Base-by-base conservation (phyloP, 1,284 basidiomycete genomes). In the Trichosporon sp. region DNA sequence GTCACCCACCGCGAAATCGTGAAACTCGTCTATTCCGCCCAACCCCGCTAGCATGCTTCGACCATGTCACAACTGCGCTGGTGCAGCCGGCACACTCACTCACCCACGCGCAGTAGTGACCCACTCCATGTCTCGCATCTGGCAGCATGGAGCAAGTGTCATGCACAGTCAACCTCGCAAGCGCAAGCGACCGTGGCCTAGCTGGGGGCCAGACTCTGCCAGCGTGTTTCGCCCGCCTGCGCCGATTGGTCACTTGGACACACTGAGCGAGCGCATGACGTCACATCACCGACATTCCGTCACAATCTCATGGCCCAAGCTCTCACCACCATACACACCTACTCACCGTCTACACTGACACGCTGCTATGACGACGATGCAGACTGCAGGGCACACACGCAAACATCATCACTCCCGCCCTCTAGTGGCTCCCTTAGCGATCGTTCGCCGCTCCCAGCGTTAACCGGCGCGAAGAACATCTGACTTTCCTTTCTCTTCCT, bases 301-400 rank as follows among this genome's bases (percentile, higher is more conserved):
- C 51, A 54, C 51, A 2, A 26, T 54, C 21, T 54, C 51, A 26
- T 11, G 14, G 19, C 11, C 14, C 21, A 40, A 40, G 16, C 51
- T 54, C 51, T 54, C 51, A 54, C 51, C 51, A 54, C 51, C 19
- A 19, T 54, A 54, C 51, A 6, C 5, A 54, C 5, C 7, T 6
- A 37, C 35, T 37, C 35, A 7, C 5, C 35, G 5, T 7, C 35
- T 10, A 7, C 35, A 37, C 35, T 19, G 46, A 48, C 51, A 54
- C 51, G 51, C n/a, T 26, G 51, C 51, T 54, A 54, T 54, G 51
- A 54, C 51, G 51, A 54, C 51, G 51, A 16, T 54, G 51, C 21
- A 48, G 3, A 8, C 46, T 16, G n/a, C 8, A 37, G 48, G 48
- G 19, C 51, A 54, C 7, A 54, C 51, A 54, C 51, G 51, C 51